phyloP scores from a whole-genome alignment of 2,329 filamentous ascomycete genomes.

The Curvularia eragrostidis region DNA sequence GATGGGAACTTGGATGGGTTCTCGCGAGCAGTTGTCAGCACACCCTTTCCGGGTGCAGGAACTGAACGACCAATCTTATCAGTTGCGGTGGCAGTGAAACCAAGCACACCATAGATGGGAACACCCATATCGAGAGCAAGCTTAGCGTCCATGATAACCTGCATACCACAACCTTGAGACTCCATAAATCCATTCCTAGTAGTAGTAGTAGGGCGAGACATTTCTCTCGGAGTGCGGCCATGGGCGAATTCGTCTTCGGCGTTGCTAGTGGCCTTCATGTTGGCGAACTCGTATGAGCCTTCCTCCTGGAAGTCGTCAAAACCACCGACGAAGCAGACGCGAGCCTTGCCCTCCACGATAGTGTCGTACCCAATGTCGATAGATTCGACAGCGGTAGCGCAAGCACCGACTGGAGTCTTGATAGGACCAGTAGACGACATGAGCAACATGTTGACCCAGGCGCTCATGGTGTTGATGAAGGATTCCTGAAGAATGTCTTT shows the following conservation, averaged over 20 bases:
- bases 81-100: constrained; percentile 91
- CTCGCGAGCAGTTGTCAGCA: constrained; percentile 93
- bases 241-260: constrained; percentile 95
- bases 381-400: constrained; percentile 95
- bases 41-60: constrained; percentile 94
- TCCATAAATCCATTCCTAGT: constrained; percentile 99
- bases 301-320: constrained; percentile 99
- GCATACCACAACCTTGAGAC: constrained; percentile 96
- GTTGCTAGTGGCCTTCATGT: constrained; percentile 99
- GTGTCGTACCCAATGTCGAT: constrained; percentile 98
- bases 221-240: constrained; percentile 92
- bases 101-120: constrained; percentile 93
- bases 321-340: constrained; percentile 95
- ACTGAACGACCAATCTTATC: constrained; percentile 99
- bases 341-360: constrained; percentile 97
- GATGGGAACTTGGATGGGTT: constrained; percentile 90
- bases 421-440: constrained; percentile 97
- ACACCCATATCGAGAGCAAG: constrained; percentile 98
- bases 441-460: constrained; percentile 99
- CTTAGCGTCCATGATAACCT: constrained; percentile 97
- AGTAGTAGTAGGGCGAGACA: constrained; percentile 97
- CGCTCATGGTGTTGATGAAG: constrained; percentile 99
- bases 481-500: constrained; percentile 99
- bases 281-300: constrained; percentile 98
- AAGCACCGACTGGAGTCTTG: constrained; percentile 97